Evolutionary conservation across 345 rosid species (phyloP).

Genomic region (Salix exigua): DNA sequence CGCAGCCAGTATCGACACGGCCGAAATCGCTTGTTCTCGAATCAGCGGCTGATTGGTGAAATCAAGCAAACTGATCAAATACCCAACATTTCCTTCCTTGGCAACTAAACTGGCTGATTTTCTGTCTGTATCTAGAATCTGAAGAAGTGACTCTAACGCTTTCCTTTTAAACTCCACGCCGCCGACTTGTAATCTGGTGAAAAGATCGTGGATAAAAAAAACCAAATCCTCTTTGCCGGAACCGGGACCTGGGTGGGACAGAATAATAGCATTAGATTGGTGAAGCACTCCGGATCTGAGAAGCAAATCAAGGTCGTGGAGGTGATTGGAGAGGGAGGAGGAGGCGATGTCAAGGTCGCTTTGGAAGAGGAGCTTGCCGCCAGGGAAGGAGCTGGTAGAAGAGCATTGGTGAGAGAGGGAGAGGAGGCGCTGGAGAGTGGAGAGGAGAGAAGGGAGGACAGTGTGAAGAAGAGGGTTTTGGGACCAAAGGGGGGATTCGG

Average conservation of each 20-base stretch:
- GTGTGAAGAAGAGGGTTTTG: slow-evolving; percentile 67
- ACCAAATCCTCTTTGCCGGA: slow-evolving; percentile 54
- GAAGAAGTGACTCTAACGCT: slow-evolving; percentile 66
- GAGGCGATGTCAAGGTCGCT: slow-evolving; percentile 87
- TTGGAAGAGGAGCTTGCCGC: slow-evolving; percentile 78
- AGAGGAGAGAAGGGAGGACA: slow-evolving; percentile 61
- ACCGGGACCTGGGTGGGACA: slow-evolving; percentile 55
- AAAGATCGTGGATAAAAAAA: slow-evolving; percentile 65
- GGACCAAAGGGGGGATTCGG: slow-evolving; percentile 70
- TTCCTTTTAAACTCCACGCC: slow-evolving; percentile 70
- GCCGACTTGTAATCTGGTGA: slow-evolving; percentile 77
- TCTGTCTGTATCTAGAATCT: slow-evolving; percentile 51
- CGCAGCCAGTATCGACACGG: slow-evolving; percentile 56
- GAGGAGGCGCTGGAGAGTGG: slow-evolving; percentile 68
- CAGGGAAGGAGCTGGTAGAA: slow-evolving; percentile 42
- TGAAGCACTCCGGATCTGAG: slow-evolving; percentile 79
- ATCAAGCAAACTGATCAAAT: slow-evolving; percentile 61
- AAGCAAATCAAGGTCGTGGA: slow-evolving; percentile 63
- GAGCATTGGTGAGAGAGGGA: slow-evolving; percentile 61
- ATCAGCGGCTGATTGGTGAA: slow-evolving; percentile 40
- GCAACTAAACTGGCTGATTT: slow-evolving; percentile 54
- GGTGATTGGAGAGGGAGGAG: slow-evolving; percentile 51
- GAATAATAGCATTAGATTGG: slow-evolving; percentile 63
- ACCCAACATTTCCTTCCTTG: slow-evolving; percentile 65
- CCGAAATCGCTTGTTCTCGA: slow-evolving; percentile 60